Conservation (phyloP, 176 grass and related monocot species). For the Cenchrus fungigraminus region DNA sequence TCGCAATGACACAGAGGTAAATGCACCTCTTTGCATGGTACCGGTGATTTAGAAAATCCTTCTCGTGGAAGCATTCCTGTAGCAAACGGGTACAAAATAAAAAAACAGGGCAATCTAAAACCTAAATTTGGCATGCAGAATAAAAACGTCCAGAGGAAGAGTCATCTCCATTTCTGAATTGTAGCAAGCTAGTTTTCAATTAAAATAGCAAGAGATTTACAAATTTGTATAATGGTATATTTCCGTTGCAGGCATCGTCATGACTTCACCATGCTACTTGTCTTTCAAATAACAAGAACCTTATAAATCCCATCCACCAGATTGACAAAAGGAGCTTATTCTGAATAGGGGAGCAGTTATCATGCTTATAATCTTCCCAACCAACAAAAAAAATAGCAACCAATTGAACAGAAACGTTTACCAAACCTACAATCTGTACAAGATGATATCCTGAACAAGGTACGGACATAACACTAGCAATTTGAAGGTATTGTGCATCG, state of each 20-base stretch:
- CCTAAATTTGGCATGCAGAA: neutral
- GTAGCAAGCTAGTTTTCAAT: neutral
- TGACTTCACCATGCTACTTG: neutral
- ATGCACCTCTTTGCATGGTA: slow-evolving; percentile 95
- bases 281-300: neutral
- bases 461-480: neutral
- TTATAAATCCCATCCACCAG: neutral
- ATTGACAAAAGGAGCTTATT: neutral
- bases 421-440: neutral
- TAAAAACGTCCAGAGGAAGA: neutral
- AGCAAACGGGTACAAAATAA: slow-evolving; percentile 34
- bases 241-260: neutral
- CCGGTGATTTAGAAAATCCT: slow-evolving; percentile 87
- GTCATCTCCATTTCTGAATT: neutral
- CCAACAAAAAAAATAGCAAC: neutral
- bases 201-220: neutral
- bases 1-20: slow-evolving; percentile 79
- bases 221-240: neutral
- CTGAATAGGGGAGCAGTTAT: too few species aligned
- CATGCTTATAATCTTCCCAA: neutral
- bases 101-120: slow-evolving; percentile 26
- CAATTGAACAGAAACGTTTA: neutral
- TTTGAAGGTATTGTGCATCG: neutral
- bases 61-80: slow-evolving; percentile 95
- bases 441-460: neutral